phyloP scores from a whole-genome alignment of 1,284 basidiomycete genomes.

The Cyathus pygmaeus region DNA sequence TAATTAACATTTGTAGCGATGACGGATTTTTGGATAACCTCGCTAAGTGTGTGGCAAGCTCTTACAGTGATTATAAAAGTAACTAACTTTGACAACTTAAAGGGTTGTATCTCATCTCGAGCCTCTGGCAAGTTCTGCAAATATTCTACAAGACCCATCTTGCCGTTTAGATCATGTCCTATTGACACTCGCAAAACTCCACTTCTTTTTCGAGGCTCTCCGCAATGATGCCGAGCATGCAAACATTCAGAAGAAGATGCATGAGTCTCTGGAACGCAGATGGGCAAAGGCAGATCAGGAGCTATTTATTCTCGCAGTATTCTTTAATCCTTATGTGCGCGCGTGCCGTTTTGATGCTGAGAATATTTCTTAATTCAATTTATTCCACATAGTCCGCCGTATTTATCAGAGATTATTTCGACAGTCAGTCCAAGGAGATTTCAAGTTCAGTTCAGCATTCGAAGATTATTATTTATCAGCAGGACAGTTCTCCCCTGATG shows the following conservation, averaged over 20 bases:
- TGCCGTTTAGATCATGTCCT: no score
- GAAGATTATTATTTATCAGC: conserved; percentile 6
- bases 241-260: no score
- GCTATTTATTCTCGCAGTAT: conserved; percentile 44
- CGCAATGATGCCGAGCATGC: conserved; percentile 19
- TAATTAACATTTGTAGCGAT: no score
- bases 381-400: conserved; percentile 8
- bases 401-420: conserved; percentile 7
- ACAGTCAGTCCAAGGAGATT: not conserved
- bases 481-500: not conserved
- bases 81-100: no score
- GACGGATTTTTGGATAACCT: no score
- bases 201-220: no score
- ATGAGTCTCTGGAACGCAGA: conserved; percentile 27
- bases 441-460: not conserved
- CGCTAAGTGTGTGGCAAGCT: no score
- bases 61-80: no score
- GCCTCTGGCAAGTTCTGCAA: no score
- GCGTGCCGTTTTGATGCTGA: conserved; percentile 11
- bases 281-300: conserved; percentile 47
- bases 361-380: conserved; percentile 6
- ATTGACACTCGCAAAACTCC: no score
- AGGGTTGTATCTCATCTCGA: no score
- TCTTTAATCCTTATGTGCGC: conserved; percentile 37
- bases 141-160: no score